A percentile compares a stretch with the other conserved stretches of the same genome.
These are phyloP conservation scores for Aegle marmelos DNA, from an alignment of 345 rosid genomes.

Conservation along the genomic window DNA sequence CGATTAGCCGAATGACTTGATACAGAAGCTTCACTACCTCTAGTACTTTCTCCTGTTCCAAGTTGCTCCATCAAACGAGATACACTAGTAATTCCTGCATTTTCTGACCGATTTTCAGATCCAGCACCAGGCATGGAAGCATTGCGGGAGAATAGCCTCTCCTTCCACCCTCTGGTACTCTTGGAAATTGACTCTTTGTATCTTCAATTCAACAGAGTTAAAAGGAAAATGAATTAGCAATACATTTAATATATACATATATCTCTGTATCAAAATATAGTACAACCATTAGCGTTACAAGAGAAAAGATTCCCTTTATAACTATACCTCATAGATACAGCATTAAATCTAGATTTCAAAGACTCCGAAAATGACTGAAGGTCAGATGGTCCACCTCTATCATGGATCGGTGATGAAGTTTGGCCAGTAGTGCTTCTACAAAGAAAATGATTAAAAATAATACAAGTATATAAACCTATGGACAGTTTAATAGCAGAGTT, in stretches of 20 bases:
- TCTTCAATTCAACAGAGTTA: constrained; percentile 24
- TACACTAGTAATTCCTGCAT: constrained; percentile 46
- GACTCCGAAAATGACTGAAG: constrained; percentile 64
- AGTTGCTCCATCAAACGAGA: constrained; percentile 45
- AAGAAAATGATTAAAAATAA: constrained; percentile 6
- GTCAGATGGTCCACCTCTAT: constrained; percentile 63
- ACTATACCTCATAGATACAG: constrained; percentile 53
- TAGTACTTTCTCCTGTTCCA: constrained; percentile 34
- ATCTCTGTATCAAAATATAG: neutral
- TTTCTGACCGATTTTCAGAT: constrained; percentile 52
- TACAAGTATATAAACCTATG: neutral
- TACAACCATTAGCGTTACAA: neutral
- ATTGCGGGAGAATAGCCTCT: constrained; percentile 57
- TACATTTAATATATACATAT: neutral
- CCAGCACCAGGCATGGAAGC: constrained; percentile 40
- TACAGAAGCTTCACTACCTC: constrained; percentile 30
- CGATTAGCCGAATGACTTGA: constrained; percentile 23
- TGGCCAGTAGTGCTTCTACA: constrained; percentile 30
- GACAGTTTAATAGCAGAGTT: neutral
- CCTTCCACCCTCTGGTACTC: constrained; percentile 76
- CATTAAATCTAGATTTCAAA: constrained; percentile 57
- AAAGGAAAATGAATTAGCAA: constrained; percentile 8
- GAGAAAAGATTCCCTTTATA: neutral
- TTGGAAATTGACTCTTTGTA: constrained; percentile 63
- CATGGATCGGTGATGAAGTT: constrained; percentile 36